Percentiles rank a stretch among this genome's conserved stretches.
Evolutionary conservation across 306 rosid species (phyloP).

Genomic region (Spatholobus suberectus): DNA sequence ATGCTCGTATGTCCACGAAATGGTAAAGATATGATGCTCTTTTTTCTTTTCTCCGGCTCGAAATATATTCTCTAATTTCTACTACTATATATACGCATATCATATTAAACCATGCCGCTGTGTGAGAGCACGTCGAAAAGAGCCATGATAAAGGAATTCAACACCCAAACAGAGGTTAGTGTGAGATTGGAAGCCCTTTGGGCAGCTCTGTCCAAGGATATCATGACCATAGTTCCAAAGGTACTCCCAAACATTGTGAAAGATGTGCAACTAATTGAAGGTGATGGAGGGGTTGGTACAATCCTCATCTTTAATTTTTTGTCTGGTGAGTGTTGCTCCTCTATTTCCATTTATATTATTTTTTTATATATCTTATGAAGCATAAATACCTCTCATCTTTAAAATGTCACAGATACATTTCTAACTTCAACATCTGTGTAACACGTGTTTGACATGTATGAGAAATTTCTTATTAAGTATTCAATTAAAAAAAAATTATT

Average conservation of each 20-base stretch:
- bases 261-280: conserved; percentile 63
- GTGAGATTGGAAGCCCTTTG: conserved; percentile 59
- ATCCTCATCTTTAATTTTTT: conserved; percentile 59
- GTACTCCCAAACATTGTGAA: conserved; percentile 57
- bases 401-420: too few relatives aligned
- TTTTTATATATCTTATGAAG: too few relatives aligned
- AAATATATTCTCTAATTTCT: too few relatives aligned
- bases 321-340: conserved; percentile 41
- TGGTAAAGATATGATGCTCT: too few relatives aligned
- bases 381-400: too few relatives aligned
- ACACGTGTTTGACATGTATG: too few relatives aligned
- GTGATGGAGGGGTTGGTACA: conserved; percentile 71
- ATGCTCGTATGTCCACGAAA: not conserved
- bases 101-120: not conserved
- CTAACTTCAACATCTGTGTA: too few relatives aligned
- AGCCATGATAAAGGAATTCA: conserved; percentile 57
- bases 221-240: conserved; percentile 49
- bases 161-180: conserved; percentile 50
- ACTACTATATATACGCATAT: not conserved
- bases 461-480: too few relatives aligned
- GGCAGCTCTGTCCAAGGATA: conserved; percentile 58
- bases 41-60: too few relatives aligned
- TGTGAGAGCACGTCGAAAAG: not conserved
- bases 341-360: not conserved
- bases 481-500: too few relatives aligned